Evolutionary conservation across 2,329 filamentous ascomycete species (phyloP), one percentile per base, ranked within the genome.

Genomic region (Colletotrichum sansevieriae): DNA sequence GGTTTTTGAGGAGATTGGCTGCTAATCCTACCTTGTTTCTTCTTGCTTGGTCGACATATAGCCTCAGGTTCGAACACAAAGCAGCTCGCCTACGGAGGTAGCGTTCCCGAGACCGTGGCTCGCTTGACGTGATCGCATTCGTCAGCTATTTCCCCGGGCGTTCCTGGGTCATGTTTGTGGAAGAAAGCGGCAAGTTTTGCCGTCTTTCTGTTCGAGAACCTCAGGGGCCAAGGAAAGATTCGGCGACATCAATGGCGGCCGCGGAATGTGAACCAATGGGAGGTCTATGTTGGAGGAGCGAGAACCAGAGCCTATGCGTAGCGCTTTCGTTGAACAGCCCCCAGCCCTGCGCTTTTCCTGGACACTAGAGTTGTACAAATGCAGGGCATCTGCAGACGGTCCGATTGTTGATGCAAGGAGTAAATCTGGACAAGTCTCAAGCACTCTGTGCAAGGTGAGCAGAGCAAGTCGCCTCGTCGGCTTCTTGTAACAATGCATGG

Each of bases 51-150:
- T 61, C 54, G 29, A 56, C 37, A 46, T 33, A 35, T 55, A 22
- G 18, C 33, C 43, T 39, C 6, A 5, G 33, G 46, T 18, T 35
- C 54, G 59, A 43, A 65, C 47, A 52, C 15, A 29, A 43, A 51
- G 13, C 18, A 20, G 52, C 39, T 46, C 37, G 46, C 37, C 44
- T 55, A 44, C 59, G 22, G 35, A 60, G 55, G 54, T 46, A 43
- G 62, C 18, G 49, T 55, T 43, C 47, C 61, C 61, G 47, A 68
- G 3, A 33, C 47, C 18, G 22, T 29, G 55, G 55, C 47, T 65
- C 35, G 61, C 18, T 55, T 49, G 41, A 68, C 25, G 58, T n/a
- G 22, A 39, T 39, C 49, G 25, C 44, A 43, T 15, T 39, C 11
- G 20, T 22, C 18, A n/a, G 22, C 29, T 22, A 20, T 47, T 5